Conservation (phyloP, 2,329 filamentous ascomycete species). For the Macroventuria anomochaeta region DNA sequence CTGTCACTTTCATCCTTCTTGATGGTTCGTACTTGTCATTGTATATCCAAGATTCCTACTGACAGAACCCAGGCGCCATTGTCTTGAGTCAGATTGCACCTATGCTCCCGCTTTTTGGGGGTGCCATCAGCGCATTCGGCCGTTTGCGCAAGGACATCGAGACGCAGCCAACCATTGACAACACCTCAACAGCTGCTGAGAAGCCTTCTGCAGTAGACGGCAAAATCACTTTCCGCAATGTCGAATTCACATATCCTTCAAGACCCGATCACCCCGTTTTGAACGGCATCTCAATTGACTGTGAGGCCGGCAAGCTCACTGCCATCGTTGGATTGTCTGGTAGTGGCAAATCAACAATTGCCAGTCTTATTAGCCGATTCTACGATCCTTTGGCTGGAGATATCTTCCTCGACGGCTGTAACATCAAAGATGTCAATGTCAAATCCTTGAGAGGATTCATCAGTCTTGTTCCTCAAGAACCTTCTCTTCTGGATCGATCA, state of each 20-base stretch:
- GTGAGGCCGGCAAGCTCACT: constrained; percentile 50
- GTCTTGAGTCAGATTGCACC: constrained; percentile 56
- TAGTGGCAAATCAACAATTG: constrained; percentile 53
- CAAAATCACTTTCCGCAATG: constrained; percentile 47
- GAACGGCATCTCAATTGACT: constrained; percentile 45
- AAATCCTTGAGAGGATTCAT: constrained; percentile 47
- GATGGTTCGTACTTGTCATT: constrained; percentile 49
- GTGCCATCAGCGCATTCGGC: constrained; percentile 61
- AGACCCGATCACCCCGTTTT: constrained; percentile 50
- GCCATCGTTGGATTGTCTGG: constrained; percentile 54
- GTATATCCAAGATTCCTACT: background rate
- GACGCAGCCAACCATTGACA: constrained; percentile 50
- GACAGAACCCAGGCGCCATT: constrained; percentile 49
- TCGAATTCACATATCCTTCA: constrained; percentile 53
- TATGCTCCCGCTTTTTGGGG: constrained; percentile 58
- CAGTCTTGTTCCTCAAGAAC: constrained; percentile 59
- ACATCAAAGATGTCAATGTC: constrained; percentile 49
- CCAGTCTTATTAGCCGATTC: constrained; percentile 46
- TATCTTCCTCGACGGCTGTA: constrained; percentile 61
- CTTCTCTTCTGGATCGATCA: constrained; percentile 58
- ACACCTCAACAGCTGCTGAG: constrained; percentile 39
- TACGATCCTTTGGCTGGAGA: constrained; percentile 61
- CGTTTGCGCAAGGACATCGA: constrained; percentile 67
- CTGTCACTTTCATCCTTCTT: constrained; percentile 62
- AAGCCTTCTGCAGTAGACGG: constrained; percentile 54